phyloP scores from a whole-genome alignment of 768 basidiomycete genomes.

The Mycena sanguinolenta region DNA sequence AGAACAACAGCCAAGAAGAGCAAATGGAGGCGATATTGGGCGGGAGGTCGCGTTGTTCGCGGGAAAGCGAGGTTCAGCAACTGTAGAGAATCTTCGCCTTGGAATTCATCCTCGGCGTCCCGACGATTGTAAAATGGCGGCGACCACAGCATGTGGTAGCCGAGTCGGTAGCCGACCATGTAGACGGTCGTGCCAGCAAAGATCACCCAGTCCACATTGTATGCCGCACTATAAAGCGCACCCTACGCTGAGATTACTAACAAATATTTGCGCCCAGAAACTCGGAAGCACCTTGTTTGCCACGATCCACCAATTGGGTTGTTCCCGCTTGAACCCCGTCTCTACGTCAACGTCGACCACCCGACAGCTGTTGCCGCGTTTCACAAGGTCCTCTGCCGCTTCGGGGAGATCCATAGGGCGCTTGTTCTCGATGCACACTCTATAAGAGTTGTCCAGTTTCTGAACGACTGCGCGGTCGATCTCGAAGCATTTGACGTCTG shows the following conservation, averaged over 20 bases:
- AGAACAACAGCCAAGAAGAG: constrained; percentile 19
- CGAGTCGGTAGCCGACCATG: constrained; percentile 1
- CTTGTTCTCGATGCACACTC: constrained; percentile 9
- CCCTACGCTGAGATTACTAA: constrained; percentile 1
- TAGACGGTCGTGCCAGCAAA: constrained; percentile 8
- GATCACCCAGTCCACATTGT: constrained; percentile 12
- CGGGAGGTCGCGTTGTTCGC: background rate
- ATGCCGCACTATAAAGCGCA: constrained; percentile 19
- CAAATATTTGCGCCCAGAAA: background rate
- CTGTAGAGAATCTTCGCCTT: background rate
- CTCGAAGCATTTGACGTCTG: background rate
- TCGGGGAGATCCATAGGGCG: background rate
- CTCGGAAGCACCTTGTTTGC: constrained; percentile 20
- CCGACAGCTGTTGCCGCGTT: constrained; percentile 2
- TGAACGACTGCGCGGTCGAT: background rate
- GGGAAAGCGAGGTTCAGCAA: background rate
- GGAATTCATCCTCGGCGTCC: background rate
- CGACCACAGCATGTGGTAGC: constrained; percentile 18
- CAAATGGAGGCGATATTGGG: constrained; percentile 10
- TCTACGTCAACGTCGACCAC: constrained; percentile 1
- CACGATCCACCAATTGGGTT: constrained; percentile 23
- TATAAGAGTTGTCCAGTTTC: background rate
- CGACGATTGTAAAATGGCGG: constrained; percentile 14
- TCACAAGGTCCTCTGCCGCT: background rate
- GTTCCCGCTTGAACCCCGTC: background rate